Base-by-base conservation (phyloP, 176 grass and related monocot species). In the Saccharum officinarum region DNA sequence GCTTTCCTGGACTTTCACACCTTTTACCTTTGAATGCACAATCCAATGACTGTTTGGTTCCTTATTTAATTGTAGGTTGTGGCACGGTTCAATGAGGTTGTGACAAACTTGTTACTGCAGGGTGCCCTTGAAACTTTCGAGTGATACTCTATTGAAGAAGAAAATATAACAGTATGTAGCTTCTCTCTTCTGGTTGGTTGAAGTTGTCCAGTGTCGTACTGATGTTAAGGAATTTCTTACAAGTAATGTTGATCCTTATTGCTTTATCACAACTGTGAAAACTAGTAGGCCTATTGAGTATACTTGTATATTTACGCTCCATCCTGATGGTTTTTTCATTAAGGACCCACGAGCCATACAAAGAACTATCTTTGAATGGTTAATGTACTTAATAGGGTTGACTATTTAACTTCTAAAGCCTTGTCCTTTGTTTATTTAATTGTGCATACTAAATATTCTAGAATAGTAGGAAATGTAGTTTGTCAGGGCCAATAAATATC, bases 71-170 rank as follows among this genome's bases (percentile, higher is more conserved):
- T 86, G 71, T 92, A 99, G 97, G 92, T 99, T 40, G 94, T 97
- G 66, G 92, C 97, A 26, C 94, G 92, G 79, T 99, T 99, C 79
- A 97, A 99, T 55, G 97, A 92, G 77, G 69, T 99, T 77, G 92
- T 97, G 38, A 99, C 97, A 30, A 92, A 85, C 63, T 82, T 94
- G 75, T 87, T 99, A 40, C 84, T 97, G 30, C 90, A 99, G 40
- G 97, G 97, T 40, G 92, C 97, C 75, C 55, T 99, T 42, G 94
- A 97, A 71, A 88, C 97, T 52, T 99, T 97, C 7, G 82, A 86
- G 82, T 44, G 94, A 86, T 94, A 97, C 86, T 90, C 88, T 8
- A 14, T 99, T 81, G 89, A 89, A 85, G 82, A 83, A 22, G 97
- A 97, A 89, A 88, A 97, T 80, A 89, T 99, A 54, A 99, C 90